Evolutionary conservation across 805 yeast genomes (phyloP).

Genomic region (Candida sanyiensis): DNA sequence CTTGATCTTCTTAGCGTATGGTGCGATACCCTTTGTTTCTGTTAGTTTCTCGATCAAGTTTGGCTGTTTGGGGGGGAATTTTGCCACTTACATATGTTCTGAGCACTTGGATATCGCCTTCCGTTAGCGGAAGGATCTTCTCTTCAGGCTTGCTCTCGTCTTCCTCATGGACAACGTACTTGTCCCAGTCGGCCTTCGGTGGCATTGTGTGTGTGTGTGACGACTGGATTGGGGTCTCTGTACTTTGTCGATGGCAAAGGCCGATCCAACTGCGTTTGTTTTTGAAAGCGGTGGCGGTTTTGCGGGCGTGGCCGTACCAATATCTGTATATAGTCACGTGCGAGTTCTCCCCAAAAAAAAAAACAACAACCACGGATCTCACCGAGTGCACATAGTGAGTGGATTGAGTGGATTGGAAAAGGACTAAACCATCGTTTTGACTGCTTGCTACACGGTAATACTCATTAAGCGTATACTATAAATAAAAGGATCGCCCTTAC

Average conservation of each 20-base stretch:
- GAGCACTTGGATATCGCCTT: slow-evolving; percentile 95
- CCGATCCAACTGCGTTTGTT: not conserved
- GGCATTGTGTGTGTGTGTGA: slow-evolving; percentile 54
- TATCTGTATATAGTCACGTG: not conserved
- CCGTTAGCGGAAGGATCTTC: slow-evolving; percentile 80
- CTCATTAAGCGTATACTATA: slow-evolving; percentile 2
- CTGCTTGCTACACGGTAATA: no score
- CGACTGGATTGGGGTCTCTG: not conserved
- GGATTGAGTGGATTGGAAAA: no score
- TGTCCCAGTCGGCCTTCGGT: slow-evolving; percentile 98
- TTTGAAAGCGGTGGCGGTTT: not conserved
- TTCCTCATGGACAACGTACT: slow-evolving; percentile 84
- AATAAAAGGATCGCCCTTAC: slow-evolving; percentile 1
- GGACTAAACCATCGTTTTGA: no score
- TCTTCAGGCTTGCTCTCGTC: slow-evolving; percentile 53
- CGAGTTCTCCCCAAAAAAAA: not conserved
- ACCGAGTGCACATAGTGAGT: no score
- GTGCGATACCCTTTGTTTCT: slow-evolving; percentile 71
- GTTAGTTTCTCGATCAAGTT: slow-evolving; percentile 12
- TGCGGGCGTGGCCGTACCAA: not conserved
- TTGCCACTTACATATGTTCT: slow-evolving; percentile 62
- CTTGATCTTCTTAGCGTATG: slow-evolving; percentile 79
- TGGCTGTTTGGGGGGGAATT: not conserved
- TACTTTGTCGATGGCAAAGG: slow-evolving; percentile 2
- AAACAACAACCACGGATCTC: no score